Conservation (phyloP, 2,329 filamentous ascomycete genomes). For the Cercospora sp. region DNA sequence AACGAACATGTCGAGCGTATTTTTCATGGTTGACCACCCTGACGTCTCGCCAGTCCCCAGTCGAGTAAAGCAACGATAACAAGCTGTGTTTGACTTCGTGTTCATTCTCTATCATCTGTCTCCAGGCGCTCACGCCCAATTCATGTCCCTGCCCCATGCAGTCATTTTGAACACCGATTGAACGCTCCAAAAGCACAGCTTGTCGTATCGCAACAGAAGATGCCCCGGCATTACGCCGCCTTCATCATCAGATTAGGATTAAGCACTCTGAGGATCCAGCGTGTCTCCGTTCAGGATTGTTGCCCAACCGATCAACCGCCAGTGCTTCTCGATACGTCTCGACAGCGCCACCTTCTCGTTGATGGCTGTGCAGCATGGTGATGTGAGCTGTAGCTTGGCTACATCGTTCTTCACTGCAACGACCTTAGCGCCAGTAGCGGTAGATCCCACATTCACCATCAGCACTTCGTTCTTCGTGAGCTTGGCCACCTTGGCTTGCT, state of each 20-base stretch:
- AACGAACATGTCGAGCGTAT: not conserved
- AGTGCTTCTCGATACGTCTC: conserved; percentile 98
- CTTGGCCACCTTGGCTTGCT: conserved; percentile 99
- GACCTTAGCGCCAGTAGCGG: conserved; percentile 95
- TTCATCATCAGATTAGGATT: conserved; percentile 1
- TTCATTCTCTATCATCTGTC: conserved; percentile 12
- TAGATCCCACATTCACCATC: conserved; percentile 99
- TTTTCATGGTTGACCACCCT: too few relatives aligned
- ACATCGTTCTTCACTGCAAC: conserved; percentile 96
- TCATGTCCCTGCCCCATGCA: conserved; percentile 8
- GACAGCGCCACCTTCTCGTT: conserved; percentile 97
- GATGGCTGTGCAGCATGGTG: conserved; percentile 83
- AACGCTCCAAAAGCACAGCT: conserved; percentile 11
- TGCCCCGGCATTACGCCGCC: not conserved
- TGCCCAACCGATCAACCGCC: conserved; percentile 85
- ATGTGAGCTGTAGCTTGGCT: conserved; percentile 89
- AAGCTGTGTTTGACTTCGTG: conserved; percentile 1
- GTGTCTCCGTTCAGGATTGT: conserved; percentile 30
- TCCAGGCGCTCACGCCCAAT: not conserved
- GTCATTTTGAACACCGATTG: conserved; percentile 13
- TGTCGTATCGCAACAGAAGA: not conserved
- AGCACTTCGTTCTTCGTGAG: conserved; percentile 97
- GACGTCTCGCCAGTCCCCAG: not conserved
- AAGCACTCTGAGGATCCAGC: conserved; percentile 23
- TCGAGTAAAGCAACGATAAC: not conserved